These are phyloP conservation scores for Acarospora socialis DNA, from an alignment of 2,329 filamentous ascomycete species.

Conservation along the genomic window DNA sequence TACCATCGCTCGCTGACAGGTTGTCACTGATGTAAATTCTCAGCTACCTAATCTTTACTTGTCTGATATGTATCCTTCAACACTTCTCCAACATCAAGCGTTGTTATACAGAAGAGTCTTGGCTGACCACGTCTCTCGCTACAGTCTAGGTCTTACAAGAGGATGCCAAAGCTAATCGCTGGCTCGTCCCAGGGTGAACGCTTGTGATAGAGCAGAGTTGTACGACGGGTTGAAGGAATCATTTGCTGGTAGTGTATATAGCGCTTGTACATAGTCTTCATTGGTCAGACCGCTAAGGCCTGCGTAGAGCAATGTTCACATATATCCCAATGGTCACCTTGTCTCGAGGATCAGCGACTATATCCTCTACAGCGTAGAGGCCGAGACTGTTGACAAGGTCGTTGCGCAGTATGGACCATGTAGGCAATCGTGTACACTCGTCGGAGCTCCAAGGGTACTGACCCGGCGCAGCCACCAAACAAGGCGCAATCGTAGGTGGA, in stretches of 20 bases:
- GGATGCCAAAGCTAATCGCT: conserved; percentile 14
- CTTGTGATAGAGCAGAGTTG: conserved; percentile 84
- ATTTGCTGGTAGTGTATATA: conserved; percentile 73
- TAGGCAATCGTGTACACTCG: conserved; percentile 37
- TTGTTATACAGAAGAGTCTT: conserved; percentile 9
- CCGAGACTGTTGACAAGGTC: conserved; percentile 73
- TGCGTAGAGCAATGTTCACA: conserved; percentile 67
- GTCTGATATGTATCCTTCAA: conserved; percentile 53
- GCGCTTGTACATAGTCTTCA: conserved; percentile 27
- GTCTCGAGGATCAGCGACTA: conserved; percentile 95
- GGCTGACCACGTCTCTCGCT: too few relatives aligned
- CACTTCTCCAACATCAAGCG: conserved; percentile 14
- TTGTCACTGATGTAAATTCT: conserved; percentile 97
- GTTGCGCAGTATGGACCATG: conserved; percentile 84
- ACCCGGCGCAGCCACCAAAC: conserved; percentile 60
- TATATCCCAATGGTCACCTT: conserved; percentile 85
- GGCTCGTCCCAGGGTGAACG: conserved; percentile 58
- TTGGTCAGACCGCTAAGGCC: conserved; percentile 22
- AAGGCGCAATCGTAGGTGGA: conserved; percentile 87
- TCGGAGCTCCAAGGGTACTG: conserved; percentile 3
- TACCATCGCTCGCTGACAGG: conserved; percentile 40
- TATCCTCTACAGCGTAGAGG: conserved; percentile 97
- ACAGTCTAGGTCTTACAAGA: conserved; percentile 14
- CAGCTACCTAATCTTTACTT: conserved; percentile 87
- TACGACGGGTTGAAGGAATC: conserved; percentile 67